Base-by-base conservation (phyloP, 2,329 filamentous ascomycete species). In the Metarhizium album region DNA sequence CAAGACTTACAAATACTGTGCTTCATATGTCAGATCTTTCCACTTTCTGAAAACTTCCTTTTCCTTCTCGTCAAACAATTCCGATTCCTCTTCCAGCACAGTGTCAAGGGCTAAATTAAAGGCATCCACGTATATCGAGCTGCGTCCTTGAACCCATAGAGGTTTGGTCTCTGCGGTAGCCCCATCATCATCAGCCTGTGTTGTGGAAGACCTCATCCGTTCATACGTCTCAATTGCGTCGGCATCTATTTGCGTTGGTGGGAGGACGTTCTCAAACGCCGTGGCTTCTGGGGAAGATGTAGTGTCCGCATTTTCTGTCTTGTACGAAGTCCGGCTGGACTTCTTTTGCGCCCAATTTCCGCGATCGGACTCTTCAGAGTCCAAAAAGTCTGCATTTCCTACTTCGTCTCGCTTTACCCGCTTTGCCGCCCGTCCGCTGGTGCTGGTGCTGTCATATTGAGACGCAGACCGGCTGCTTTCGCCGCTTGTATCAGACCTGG, bases 111-210 rank as follows among this genome's bases (percentile, higher is more conserved):
- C 89, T 14, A 97, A 74, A 61, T 95, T 95, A 73, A 98, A 98
- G 1, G 93, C 93, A 69, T 98, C 93, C 18, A 96, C 89, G 60
- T 98, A 98, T 50, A 98, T 88, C 1, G 90, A 97, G 61, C 84
- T 94, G 64, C 82, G 83, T 0, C 89, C 88, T 60, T 76, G 81
- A 4, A 82, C 68, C 88, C 88, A 95, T 53, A 53, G 46, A 4
- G 64, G 58, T 4, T 54, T 61, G 55, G 51, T 64, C 55, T 76
- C 73, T 4, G 73, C 61, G 8, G 72, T 62, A 9, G 70, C 63
- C 3, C 67, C 66, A 49, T 74, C 61, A 8, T 63, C 60, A n/a
- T 61, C 59, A 2, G 58, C 57, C 45, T 64, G 61, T 3, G 53
- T 51, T 53, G 80, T 77, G 20, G 78, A 82, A 27, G 78, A 76